Percentiles rank a stretch among this genome's conserved stretches.
These are phyloP conservation scores for Calonectria crousiana DNA, from an alignment of 2,329 filamentous ascomycete genomes.

Conservation along the genomic window DNA sequence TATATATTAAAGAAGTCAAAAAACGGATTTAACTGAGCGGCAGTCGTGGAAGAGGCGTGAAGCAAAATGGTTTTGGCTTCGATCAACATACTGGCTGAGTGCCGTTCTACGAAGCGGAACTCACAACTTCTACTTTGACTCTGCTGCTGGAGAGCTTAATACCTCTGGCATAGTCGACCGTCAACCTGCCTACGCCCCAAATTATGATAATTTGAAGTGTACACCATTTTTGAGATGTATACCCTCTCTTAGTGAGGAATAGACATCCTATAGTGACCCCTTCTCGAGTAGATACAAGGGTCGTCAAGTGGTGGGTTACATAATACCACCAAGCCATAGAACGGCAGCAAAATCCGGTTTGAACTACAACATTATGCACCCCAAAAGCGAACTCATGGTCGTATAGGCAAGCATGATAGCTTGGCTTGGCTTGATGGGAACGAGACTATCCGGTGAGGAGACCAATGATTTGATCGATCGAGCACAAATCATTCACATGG, in stretches of 20 bases:
- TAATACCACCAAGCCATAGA: background rate
- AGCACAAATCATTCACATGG: background rate
- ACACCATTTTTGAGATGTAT: background rate
- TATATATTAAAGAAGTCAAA: background rate
- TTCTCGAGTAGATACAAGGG: background rate
- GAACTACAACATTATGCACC: background rate
- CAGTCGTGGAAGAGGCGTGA: background rate
- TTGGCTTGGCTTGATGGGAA: background rate
- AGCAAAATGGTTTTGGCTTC: background rate
- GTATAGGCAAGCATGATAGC: background rate
- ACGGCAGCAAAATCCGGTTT: background rate
- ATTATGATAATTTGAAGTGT: rapidly evolving
- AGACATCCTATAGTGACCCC: background rate
- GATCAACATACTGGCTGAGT: background rate
- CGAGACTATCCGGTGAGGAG: background rate
- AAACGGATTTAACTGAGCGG: background rate
- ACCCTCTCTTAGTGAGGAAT: background rate
- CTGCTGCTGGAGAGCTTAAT: background rate
- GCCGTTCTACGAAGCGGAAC: background rate
- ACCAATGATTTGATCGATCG: background rate
- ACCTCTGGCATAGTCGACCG: background rate
- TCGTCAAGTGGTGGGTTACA: background rate
- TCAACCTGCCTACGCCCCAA: background rate
- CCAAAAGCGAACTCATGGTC: background rate
- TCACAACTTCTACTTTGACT: background rate